Base-by-base conservation (phyloP, 352 stramenopile genomes). In the Pythium sukuiense region DNA sequence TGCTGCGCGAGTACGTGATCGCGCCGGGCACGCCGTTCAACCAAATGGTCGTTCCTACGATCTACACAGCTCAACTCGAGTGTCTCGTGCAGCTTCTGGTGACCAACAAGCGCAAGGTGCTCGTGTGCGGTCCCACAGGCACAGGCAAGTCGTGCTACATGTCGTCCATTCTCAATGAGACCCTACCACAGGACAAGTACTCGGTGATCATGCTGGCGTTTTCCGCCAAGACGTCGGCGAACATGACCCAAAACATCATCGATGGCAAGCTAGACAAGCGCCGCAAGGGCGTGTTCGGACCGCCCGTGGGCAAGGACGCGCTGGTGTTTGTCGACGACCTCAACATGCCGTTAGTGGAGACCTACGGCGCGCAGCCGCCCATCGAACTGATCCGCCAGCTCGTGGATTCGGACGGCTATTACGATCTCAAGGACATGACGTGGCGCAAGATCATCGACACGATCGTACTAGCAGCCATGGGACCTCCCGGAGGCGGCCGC, bases 321-420 rank as follows among this genome's bases (percentile, higher is more conserved):
- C 81, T 98, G 9, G 68, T 98, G 12, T 98, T 98, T 73, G 91
- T 98, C 3, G 93, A 98, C 59, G 93, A 98, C 70, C 65, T 98
- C n/a, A 98, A 98, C 56, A 98, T 98, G 93, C 93, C 93, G n/a
- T 74, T 97, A 6, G 89, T 98, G 0, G 93, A 98, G 70, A 97
- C 87, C 4, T 98, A 98, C 62, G 93, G 92, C 4, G 93, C 93
- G 2, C 93, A 98, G 70, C 93, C 93, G 20, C 93, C 93, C 1
- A 95, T 98, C 45, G 93, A 98, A 63, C 73, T 98, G 20, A 74
- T 98, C 37, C 81, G 93, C 7, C 93, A 98, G 66, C 79, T 97
- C 16, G 87, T 98, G 39, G 91, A 97, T 62, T 88, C 70, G 24
- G 92, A 83, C 18, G 93, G 93, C 0, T 97, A 96, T 74, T 98